Percentiles rank a stretch among this genome's conserved stretches.
These are phyloP conservation scores for Tardiomyces blankii DNA, from an alignment of 1,139 yeast genomes.

Conservation along the genomic window DNA sequence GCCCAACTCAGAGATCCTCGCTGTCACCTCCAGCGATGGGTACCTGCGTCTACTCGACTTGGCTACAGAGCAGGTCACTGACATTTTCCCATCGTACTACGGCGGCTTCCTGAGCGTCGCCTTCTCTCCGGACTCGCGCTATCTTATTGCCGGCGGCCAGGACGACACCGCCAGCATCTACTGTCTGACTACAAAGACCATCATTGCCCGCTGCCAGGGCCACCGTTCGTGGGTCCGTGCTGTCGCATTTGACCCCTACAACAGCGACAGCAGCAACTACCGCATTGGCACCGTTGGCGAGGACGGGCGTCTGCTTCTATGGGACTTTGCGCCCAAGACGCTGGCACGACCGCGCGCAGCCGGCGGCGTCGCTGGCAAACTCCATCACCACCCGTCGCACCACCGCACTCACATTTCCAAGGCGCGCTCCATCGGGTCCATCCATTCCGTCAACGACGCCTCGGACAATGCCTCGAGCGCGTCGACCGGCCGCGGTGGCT, in stretches of 20 bases:
- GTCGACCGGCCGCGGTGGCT: constrained; percentile 1
- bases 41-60: constrained; percentile 48
- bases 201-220: constrained; percentile 43
- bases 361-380: constrained; percentile 1
- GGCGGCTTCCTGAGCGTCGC: constrained; percentile 50
- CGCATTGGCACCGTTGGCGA: constrained; percentile 57
- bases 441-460: constrained; percentile 1
- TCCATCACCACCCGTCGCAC: constrained; percentile 1
- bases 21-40: constrained; percentile 60
- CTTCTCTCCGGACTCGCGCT: constrained; percentile 58
- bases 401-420: not conserved
- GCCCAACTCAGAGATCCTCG: constrained; percentile 19
- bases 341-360: constrained; percentile 25
- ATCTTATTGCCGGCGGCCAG: constrained; percentile 42
- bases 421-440: constrained; percentile 1
- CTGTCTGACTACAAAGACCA: constrained; percentile 13
- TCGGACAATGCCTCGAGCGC: constrained; percentile 3
- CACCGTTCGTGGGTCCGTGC: constrained; percentile 54
- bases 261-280: constrained; percentile 31
- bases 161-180: constrained; percentile 30
- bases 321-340: constrained; percentile 65
- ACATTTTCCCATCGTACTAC: constrained; percentile 55
- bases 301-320: constrained; percentile 55
- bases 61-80: constrained; percentile 38
- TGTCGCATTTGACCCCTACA: constrained; percentile 35